phyloP scores from a whole-genome alignment of 192 early-diverging fungal genomes.

The Coemansia sp. region DNA sequence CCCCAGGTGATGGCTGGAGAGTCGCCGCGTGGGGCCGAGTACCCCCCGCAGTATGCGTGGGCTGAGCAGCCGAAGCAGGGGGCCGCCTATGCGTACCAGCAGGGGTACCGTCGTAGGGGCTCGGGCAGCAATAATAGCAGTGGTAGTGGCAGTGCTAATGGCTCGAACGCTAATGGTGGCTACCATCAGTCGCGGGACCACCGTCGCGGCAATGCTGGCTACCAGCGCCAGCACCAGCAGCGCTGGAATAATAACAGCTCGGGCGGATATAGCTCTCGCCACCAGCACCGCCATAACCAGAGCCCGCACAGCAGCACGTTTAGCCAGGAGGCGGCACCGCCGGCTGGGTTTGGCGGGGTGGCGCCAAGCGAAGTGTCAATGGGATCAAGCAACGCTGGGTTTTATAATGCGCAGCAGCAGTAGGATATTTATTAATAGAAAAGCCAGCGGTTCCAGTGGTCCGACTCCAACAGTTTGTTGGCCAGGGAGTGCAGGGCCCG shows the following conservation, averaged over 20 bases:
- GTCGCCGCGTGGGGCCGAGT: constrained; percentile 14
- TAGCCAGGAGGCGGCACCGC: not conserved
- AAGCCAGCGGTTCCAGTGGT: constrained; percentile 41
- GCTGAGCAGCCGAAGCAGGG: constrained; percentile 5
- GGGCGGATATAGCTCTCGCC: not conserved
- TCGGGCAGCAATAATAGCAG: constrained; percentile 25
- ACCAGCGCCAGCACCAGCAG: constrained; percentile 23
- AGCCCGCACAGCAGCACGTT: not conserved
- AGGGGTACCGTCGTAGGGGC: constrained; percentile 8
- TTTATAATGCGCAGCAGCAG: not conserved
- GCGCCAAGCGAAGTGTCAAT: constrained; percentile 8
- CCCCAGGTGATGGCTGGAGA: constrained; percentile 7
- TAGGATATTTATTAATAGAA: not conserved
- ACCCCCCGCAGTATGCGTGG: constrained; percentile 30
- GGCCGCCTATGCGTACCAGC: constrained; percentile 3
- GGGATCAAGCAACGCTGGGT: not conserved
- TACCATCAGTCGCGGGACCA: constrained; percentile 27
- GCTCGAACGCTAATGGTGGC: constrained; percentile 3
- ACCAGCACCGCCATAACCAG: constrained; percentile 10
- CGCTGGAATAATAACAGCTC: constrained; percentile 30
- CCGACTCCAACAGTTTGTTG: constrained; percentile 14
- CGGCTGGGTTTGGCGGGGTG: not conserved
- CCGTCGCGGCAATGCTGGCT: constrained; percentile 14
- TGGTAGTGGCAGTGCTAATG: too few relatives aligned
- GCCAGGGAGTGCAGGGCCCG: constrained; percentile 45